phyloP scores from a whole-genome alignment of 306 rosid species.

The Hippophae gyantsensis region DNA sequence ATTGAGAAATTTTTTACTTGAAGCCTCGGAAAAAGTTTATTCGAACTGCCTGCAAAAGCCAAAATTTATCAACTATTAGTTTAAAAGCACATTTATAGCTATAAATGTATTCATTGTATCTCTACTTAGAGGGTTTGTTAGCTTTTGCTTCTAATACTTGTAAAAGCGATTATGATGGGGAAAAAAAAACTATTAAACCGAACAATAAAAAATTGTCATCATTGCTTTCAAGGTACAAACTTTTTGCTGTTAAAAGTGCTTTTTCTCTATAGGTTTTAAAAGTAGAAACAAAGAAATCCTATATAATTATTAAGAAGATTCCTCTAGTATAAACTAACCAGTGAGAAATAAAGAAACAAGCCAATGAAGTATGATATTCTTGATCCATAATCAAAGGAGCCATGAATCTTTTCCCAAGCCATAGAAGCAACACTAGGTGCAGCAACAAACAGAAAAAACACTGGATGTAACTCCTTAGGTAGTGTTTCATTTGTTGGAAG shows the following conservation, averaged over 20 bases:
- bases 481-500: slow-evolving; percentile 80
- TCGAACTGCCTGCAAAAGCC: slow-evolving; percentile 60
- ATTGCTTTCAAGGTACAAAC: too few species aligned
- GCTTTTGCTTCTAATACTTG: too few species aligned
- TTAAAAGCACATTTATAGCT: too few species aligned
- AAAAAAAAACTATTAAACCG: background rate
- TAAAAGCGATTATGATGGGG: background rate
- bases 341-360: slow-evolving; percentile 75
- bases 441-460: slow-evolving; percentile 83
- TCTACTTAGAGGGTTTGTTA: too few species aligned
- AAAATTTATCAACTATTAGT: too few species aligned
- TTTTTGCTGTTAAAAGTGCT: too few species aligned
- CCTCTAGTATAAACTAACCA: slow-evolving; percentile 31
- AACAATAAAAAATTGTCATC: too few species aligned
- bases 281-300: too few species aligned
- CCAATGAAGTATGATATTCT: slow-evolving; percentile 70
- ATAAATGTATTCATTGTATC: too few species aligned
- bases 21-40: slow-evolving; percentile 73
- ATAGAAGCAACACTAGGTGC: slow-evolving; percentile 90
- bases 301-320: too few species aligned
- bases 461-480: slow-evolving; percentile 91
- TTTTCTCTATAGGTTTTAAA: too few species aligned
- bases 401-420: slow-evolving; percentile 87
- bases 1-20: slow-evolving; percentile 34
- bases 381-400: slow-evolving; percentile 63